Evolutionary conservation across 139 green algal genomes (phyloP).

Genomic region (Tetraselmis chui): DNA sequence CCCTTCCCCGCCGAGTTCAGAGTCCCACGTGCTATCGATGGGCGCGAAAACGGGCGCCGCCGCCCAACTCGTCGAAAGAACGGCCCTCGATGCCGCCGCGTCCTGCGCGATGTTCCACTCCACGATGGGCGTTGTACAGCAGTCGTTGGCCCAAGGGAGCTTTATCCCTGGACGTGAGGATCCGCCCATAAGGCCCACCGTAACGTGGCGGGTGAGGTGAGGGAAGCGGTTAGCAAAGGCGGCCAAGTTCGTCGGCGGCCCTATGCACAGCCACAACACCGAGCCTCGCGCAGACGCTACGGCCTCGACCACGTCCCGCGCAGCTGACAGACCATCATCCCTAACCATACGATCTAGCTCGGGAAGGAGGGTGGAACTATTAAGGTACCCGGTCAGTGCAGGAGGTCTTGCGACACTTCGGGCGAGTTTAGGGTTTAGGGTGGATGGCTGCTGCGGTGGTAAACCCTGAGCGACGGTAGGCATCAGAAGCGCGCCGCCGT

Average conservation of each 20-base stretch:
- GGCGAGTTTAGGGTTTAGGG: neutral
- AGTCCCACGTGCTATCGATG: neutral
- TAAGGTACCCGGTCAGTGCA: neutral
- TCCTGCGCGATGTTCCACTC: neutral
- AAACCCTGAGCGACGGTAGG: neutral
- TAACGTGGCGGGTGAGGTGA: neutral
- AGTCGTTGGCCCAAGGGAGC: neutral
- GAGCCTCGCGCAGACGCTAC: neutral
- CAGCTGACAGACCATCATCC: neutral
- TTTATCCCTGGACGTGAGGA: neutral
- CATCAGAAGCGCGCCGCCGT: neutral
- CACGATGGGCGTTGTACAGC: neutral
- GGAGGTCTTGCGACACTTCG: too few relatives aligned
- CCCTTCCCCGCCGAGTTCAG: neutral
- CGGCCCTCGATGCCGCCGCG: too few relatives aligned
- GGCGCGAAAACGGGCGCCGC: neutral
- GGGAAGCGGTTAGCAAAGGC: neutral
- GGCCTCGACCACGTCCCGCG: neutral
- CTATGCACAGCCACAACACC: neutral
- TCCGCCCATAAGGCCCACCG: neutral
- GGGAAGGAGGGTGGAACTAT: neutral
- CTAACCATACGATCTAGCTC: neutral
- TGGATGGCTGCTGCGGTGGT: neutral
- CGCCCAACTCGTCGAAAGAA: neutral
- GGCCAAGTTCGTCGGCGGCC: neutral